Evolutionary conservation across 139 green algal species (phyloP).

Genomic region (Tetraselmis striata): DNA sequence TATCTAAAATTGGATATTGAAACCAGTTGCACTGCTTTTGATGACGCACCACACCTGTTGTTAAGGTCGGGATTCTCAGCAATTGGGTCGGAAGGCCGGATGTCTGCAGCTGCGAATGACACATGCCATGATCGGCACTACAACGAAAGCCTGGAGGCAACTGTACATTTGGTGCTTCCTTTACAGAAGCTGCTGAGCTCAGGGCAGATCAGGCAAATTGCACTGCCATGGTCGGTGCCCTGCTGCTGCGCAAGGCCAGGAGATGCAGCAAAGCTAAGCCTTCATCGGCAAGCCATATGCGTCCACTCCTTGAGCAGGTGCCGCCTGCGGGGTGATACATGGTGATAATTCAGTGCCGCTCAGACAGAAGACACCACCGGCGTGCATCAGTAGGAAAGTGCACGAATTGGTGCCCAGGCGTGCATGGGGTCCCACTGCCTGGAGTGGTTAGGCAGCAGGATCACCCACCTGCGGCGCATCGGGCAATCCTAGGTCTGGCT

Average conservation of each 20-base stretch:
- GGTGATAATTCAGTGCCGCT: background rate
- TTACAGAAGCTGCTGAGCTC: too few relatives aligned
- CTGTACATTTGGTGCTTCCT: too few relatives aligned
- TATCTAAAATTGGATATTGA: background rate
- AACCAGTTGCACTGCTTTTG: too few relatives aligned
- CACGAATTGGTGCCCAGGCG: too few relatives aligned
- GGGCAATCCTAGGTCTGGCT: background rate
- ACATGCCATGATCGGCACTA: background rate
- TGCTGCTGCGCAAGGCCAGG: background rate
- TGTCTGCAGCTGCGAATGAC: background rate
- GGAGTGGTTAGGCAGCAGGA: background rate
- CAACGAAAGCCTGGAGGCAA: too few relatives aligned
- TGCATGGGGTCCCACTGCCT: too few relatives aligned
- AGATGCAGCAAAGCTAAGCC: background rate
- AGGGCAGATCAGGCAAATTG: too few relatives aligned
- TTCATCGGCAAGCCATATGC: background rate
- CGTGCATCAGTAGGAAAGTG: too few relatives aligned
- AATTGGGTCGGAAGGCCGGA: too few relatives aligned
- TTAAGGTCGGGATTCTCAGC: too few relatives aligned
- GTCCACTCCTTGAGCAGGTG: background rate
- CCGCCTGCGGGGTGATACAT: background rate
- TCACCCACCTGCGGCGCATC: background rate
- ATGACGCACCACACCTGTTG: too few relatives aligned
- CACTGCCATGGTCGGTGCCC: background rate
- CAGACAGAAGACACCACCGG: background rate